Evolutionary conservation across 2,329 filamentous ascomycete species (phyloP).

Genomic region (Cordyceps cicadae): DNA sequence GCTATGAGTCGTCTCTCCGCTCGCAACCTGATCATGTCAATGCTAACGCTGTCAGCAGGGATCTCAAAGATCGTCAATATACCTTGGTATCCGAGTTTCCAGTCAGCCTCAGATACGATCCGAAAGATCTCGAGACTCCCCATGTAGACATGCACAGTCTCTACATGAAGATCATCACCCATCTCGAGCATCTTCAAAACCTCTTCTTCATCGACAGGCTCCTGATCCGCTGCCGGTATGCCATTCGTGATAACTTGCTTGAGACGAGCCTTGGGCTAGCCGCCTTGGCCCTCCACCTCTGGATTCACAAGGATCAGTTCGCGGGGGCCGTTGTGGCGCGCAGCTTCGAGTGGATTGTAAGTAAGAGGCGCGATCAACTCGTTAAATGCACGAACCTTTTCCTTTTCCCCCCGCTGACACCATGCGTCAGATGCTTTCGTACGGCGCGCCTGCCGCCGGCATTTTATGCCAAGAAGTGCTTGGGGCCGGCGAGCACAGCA

Average conservation of each 20-base stretch:
- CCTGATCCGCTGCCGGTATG: conserved; percentile 35
- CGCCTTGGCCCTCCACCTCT: conserved; percentile 35
- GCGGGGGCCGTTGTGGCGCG: conserved; percentile 24
- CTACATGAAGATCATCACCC: conserved; percentile 38
- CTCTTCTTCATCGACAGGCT: conserved; percentile 51
- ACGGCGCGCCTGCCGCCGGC: conserved; percentile 39
- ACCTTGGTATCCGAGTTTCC: conserved; percentile 28
- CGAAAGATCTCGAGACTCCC: conserved; percentile 28
- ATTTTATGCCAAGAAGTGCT: conserved; percentile 44
- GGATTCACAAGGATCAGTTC: conserved; percentile 42
- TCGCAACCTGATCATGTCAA: background rate
- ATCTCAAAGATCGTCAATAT: conserved; percentile 28
- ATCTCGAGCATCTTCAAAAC: conserved; percentile 46
- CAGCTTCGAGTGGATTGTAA: conserved; percentile 43
- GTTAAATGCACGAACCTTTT: background rate
- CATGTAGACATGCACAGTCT: conserved; percentile 23
- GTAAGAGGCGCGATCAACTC: conserved; percentile 7
- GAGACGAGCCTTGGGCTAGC: conserved; percentile 40
- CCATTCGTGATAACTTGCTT: conserved; percentile 32
- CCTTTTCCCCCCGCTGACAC: background rate
- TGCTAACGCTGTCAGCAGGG: conserved; percentile 16
- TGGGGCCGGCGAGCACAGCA: conserved; percentile 29
- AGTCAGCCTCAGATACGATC: conserved; percentile 29
- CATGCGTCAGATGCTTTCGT: conserved; percentile 35
- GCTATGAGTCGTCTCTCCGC: background rate